These are phyloP conservation scores for Bertia moriformis DNA, from an alignment of 2,329 filamentous ascomycete genomes.

Conservation along the genomic window DNA sequence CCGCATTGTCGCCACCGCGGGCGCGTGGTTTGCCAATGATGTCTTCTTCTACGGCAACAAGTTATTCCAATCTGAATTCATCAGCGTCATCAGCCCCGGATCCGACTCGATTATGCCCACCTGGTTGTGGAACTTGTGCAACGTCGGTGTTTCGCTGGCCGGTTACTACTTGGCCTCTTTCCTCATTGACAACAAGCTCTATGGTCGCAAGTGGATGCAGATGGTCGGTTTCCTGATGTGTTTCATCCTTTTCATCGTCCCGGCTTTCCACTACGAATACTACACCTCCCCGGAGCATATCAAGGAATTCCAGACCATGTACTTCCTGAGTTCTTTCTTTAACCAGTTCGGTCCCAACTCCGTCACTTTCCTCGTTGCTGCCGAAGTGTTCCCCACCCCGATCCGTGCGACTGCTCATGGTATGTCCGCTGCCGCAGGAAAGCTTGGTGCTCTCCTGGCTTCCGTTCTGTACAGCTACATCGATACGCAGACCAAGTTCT, in stretches of 20 bases:
- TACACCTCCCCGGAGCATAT: slow-evolving; percentile 61
- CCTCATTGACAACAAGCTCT: slow-evolving; percentile 89
- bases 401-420: slow-evolving; percentile 89
- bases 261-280: slow-evolving; percentile 76
- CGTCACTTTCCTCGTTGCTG: slow-evolving; percentile 89
- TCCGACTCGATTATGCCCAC: slow-evolving; percentile 64
- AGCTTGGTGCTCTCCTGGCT: slow-evolving; percentile 73
- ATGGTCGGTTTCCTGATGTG: slow-evolving; percentile 83
- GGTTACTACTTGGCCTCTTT: slow-evolving; percentile 86
- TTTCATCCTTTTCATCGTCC: slow-evolving; percentile 86
- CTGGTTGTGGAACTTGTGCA: slow-evolving; percentile 88
- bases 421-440: slow-evolving; percentile 82
- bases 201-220: slow-evolving; percentile 93
- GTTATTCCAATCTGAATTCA: slow-evolving; percentile 87
- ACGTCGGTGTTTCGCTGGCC: slow-evolving; percentile 69
- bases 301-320: slow-evolving; percentile 91
- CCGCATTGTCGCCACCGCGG: slow-evolving; percentile 72
- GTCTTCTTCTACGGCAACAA: slow-evolving; percentile 99
- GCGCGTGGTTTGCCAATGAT: slow-evolving; percentile 89
- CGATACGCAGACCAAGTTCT: slow-evolving; percentile 68
- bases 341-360: slow-evolving; percentile 97
- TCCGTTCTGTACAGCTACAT: slow-evolving; percentile 94
- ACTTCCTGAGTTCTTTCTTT: slow-evolving; percentile 95
- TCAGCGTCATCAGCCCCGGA: slow-evolving; percentile 60
- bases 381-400: slow-evolving; percentile 89